A percentile compares a stretch with the other conserved stretches of the same genome.
phyloP scores from a whole-genome alignment of 225 moss, liverwort and hornwort species.

The Neckera pumila region DNA sequence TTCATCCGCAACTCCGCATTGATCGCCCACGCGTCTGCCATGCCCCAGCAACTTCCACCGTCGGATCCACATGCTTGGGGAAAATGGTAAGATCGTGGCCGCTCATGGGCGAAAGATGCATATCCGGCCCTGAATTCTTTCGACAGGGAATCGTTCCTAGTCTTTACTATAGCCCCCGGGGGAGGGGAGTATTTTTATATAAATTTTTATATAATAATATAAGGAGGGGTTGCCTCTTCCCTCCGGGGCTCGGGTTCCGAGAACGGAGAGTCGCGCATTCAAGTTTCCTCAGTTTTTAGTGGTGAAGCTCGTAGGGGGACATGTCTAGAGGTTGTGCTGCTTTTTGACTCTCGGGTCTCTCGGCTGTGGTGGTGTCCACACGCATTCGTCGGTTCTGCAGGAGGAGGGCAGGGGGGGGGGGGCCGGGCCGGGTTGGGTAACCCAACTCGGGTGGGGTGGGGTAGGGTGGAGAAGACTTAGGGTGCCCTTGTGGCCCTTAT shows the following conservation, averaged over 20 bases:
- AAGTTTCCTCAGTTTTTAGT: neutral
- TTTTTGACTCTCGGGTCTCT: neutral
- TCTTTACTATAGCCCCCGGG: neutral
- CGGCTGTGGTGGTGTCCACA: neutral
- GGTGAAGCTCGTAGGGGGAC: neutral
- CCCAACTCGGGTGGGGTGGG: neutral
- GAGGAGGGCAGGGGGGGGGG: too few relatives aligned
- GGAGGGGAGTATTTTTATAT: too few relatives aligned
- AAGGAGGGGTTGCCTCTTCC: too few relatives aligned
- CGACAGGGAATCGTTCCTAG: neutral
- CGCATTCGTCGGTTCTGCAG: constrained; percentile 3
- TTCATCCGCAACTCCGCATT: neutral
- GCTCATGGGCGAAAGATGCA: neutral
- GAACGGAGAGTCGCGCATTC: neutral
- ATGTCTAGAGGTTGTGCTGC: neutral
- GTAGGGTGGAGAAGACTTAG: too few relatives aligned
- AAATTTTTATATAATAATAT: too few relatives aligned
- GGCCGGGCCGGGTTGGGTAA: too few relatives aligned
- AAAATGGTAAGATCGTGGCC: neutral
- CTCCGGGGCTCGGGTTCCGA: too few relatives aligned
- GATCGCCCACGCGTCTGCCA: constrained; percentile 1
- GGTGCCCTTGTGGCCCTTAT: too few relatives aligned
- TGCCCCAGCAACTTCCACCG: neutral
- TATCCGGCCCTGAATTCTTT: neutral
- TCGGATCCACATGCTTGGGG: neutral